These are phyloP conservation scores for Xylaria grammica DNA, from an alignment of 495 filamentous ascomycete species.

Conservation along the genomic window DNA sequence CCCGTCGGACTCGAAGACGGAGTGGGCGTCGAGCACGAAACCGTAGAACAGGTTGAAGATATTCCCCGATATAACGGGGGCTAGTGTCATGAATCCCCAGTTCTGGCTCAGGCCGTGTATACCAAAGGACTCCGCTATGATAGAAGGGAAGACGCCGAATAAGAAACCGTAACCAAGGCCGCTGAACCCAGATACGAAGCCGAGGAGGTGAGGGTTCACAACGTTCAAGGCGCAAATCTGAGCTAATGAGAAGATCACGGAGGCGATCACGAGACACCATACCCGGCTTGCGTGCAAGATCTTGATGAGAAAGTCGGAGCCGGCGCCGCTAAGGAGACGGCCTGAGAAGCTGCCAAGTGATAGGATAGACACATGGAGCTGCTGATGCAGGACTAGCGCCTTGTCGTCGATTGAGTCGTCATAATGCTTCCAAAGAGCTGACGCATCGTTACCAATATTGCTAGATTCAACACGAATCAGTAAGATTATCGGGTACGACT, in stretches of 20 bases:
- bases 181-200: constrained; percentile 78
- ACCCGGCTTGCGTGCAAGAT: constrained; percentile 77
- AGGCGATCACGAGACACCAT: constrained; percentile 85
- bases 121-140: constrained; percentile 91
- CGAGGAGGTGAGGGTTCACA: constrained; percentile 77
- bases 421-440: constrained; percentile 78
- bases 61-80: constrained; percentile 83
- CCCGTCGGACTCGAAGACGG: constrained; percentile 67
- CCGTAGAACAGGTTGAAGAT: constrained; percentile 93
- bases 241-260: constrained; percentile 76
- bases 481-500: background rate
- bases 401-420: constrained; percentile 72
- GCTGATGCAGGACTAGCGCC: constrained; percentile 82
- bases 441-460: constrained; percentile 94
- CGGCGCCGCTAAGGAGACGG: constrained; percentile 80
- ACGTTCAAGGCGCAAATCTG: constrained; percentile 82
- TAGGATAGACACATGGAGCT: constrained; percentile 91
- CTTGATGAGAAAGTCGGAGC: constrained; percentile 87
- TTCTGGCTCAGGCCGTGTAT: constrained; percentile 86
- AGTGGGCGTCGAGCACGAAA: constrained; percentile 79
- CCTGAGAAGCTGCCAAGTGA: constrained; percentile 85
- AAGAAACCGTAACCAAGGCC: constrained; percentile 93
- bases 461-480: constrained; percentile 56
- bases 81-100: constrained; percentile 93
- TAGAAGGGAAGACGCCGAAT: constrained; percentile 92